Conservation (phyloP, 1,284 basidiomycete genomes). For the Irpex lacteus region DNA sequence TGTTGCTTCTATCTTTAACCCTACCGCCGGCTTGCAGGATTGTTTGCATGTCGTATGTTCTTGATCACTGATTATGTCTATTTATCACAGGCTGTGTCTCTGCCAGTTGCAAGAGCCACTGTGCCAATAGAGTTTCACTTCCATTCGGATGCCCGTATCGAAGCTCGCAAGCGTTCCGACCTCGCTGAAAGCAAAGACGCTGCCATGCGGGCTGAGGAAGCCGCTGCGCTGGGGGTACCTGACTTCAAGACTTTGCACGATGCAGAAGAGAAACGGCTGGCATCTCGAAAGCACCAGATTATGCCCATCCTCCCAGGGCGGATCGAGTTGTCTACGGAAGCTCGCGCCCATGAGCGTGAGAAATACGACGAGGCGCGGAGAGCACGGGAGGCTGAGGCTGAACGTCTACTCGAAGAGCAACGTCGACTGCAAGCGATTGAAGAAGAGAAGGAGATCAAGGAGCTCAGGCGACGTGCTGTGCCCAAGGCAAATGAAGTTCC, state of each 20-base stretch:
- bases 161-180: slow-evolving; percentile 31
- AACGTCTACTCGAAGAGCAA: slow-evolving; percentile 39
- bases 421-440: slow-evolving; percentile 44
- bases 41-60: background rate
- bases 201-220: slow-evolving; percentile 11
- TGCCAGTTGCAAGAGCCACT: slow-evolving; percentile 33
- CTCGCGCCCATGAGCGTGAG: slow-evolving; percentile 55
- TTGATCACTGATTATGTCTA: background rate
- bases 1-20: background rate
- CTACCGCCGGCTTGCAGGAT: slow-evolving; percentile 1
- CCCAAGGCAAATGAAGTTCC: slow-evolving; percentile 71
- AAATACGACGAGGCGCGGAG: slow-evolving; percentile 57
- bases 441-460: slow-evolving; percentile 55
- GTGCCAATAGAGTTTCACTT: slow-evolving; percentile 51
- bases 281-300: slow-evolving; percentile 42
- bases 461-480: slow-evolving; percentile 55
- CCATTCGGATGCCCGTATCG: slow-evolving; percentile 40
- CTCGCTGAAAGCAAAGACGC: slow-evolving; percentile 14
- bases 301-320: slow-evolving; percentile 45
- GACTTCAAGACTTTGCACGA: slow-evolving; percentile 56
- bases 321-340: slow-evolving; percentile 49
- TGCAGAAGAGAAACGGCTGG: slow-evolving; percentile 40
- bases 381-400: slow-evolving; percentile 52
- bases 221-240: slow-evolving; percentile 35
- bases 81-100: slow-evolving; percentile 24